A percentile compares a stretch with the other conserved stretches of the same genome.
These are phyloP conservation scores for Neurospora sp. DNA, from an alignment of 2,329 filamentous ascomycete species.

Conservation along the genomic window DNA sequence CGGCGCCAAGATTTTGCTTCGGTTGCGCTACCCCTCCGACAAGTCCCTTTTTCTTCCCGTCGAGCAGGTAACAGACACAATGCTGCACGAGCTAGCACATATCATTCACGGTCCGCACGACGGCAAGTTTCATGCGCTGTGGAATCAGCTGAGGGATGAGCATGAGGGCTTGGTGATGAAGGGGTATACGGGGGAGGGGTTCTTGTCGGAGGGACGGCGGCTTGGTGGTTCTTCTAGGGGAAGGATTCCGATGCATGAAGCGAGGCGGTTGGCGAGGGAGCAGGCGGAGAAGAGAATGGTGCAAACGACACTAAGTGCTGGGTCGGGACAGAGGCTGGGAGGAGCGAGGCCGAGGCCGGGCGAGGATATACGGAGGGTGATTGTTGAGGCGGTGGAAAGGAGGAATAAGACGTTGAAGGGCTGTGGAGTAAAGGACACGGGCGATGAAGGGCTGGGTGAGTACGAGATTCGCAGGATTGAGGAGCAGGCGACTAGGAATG, in stretches of 20 bases:
- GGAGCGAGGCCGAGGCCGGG: conserved; percentile 45
- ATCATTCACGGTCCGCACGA: conserved; percentile 80
- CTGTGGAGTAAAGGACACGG: conserved; percentile 59
- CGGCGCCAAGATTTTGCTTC: conserved; percentile 71
- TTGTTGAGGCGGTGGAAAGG: conserved; percentile 61
- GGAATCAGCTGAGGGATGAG: conserved; percentile 84
- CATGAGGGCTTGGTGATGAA: conserved; percentile 66
- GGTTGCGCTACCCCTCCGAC: conserved; percentile 69
- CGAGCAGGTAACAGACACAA: conserved; percentile 76
- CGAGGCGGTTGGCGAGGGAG: conserved; percentile 61
- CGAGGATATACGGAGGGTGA: conserved; percentile 61
- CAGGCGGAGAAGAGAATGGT: conserved; percentile 62
- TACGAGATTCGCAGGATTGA: conserved; percentile 55
- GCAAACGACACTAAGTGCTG: conserved; percentile 33
- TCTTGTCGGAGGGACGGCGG: conserved; percentile 64
- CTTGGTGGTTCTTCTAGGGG: conserved; percentile 51
- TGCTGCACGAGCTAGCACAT: conserved; percentile 91
- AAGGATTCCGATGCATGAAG: conserved; percentile 60
- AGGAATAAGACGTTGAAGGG: conserved; percentile 59
- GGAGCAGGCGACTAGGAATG: conserved; percentile 56
- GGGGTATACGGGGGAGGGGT: conserved; percentile 86
- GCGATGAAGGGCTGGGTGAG: conserved; percentile 57
- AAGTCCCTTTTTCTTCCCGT: conserved; percentile 67
- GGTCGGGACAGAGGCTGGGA: conserved; percentile 64
- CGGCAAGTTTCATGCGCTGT: conserved; percentile 70